phyloP scores from a whole-genome alignment of 495 filamentous ascomycete genomes.

The Rostrohypoxylon terebratum region DNA sequence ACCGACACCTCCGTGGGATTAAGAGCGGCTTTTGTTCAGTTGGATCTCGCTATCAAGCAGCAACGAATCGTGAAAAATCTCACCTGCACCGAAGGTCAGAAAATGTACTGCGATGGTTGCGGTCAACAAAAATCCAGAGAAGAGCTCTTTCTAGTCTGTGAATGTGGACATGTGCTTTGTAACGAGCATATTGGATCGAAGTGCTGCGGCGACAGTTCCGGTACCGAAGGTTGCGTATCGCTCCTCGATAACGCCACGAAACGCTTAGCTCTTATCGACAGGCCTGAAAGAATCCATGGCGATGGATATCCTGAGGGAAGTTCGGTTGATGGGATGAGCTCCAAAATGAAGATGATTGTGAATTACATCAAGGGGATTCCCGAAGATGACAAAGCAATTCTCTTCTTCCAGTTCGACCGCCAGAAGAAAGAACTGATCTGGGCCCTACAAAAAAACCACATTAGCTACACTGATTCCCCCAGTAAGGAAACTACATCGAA shows the following conservation, averaged over 20 bases:
- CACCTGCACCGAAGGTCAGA: not conserved
- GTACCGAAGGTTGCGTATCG: slow-evolving; percentile 22
- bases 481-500: slow-evolving; percentile 44
- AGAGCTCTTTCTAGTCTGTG: slow-evolving; percentile 53
- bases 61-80: slow-evolving; percentile 16
- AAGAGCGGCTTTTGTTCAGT: slow-evolving; percentile 6
- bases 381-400: slow-evolving; percentile 41
- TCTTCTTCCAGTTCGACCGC: slow-evolving; percentile 53
- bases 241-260: slow-evolving; percentile 24
- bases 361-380: slow-evolving; percentile 40
- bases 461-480: slow-evolving; percentile 32
- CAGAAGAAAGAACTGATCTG: slow-evolving; percentile 37
- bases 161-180: slow-evolving; percentile 66
- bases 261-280: slow-evolving; percentile 24
- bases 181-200: slow-evolving; percentile 44
- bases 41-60: slow-evolving; percentile 18
- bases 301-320: slow-evolving; percentile 1
- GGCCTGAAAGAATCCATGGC: slow-evolving; percentile 1
- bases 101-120: slow-evolving; percentile 50
- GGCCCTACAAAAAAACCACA: slow-evolving; percentile 37
- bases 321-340: slow-evolving; percentile 7
- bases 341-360: slow-evolving; percentile 45
- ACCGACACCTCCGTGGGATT: slow-evolving; percentile 24
- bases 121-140: slow-evolving; percentile 10
- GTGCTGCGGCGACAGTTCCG: slow-evolving; percentile 24